Base-by-base conservation (phyloP, 768 basidiomycete species). In the Crepidotus variabilis region DNA sequence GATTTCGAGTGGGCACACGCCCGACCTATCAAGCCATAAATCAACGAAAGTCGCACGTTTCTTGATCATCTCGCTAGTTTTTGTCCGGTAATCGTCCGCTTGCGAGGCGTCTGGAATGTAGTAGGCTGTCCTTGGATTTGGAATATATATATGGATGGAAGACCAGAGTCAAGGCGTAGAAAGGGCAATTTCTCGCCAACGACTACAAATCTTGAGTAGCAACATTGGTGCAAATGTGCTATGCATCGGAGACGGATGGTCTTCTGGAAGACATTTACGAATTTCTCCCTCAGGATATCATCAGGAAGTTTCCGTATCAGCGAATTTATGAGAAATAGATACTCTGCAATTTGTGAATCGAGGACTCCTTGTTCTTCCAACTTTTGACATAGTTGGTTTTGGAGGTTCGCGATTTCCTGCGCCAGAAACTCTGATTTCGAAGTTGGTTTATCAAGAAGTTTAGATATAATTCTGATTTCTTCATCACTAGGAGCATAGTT, bases 101-200 rank as follows among this genome's bases (percentile, higher is more conserved):
- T 36, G 9, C 16, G 35, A 8, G 8, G 8, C 9, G 16, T 36
- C 35, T 36, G 8, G 9, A 16, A 36, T 36, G 35, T 36, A 36
- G 16, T 36, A 36, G 16, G 9, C 35, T 36, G 35, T 8, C 8
- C 35, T 8, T 36, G 35, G 9, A 16, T 36, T 36, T 16, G 61
- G 61, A 16, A 57, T 53, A 13, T 43, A 43, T 8, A 62, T 60
- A 45, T 65, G 58, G n/a, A 65, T 52, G 13, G 61, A 60, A 1
- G 65, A 21, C 66, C 69, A 71, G 2, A 69, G 57, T 16, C 34
- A 48, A 1, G n/a, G n/a, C n/a, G n/a, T n/a, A n/a, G n/a, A n/a
- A n/a, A n/a, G n/a, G n/a, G n/a, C n/a, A n/a, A n/a, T n/a, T n/a
- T n/a, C n/a, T n/a, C n/a, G n/a, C n/a, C n/a, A n/a, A n/a, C n/a